Percentiles rank a stretch among this genome's conserved stretches.
Evolutionary conservation across 495 filamentous ascomycete genomes (phyloP).

Genomic region (Acidomyces sp.): DNA sequence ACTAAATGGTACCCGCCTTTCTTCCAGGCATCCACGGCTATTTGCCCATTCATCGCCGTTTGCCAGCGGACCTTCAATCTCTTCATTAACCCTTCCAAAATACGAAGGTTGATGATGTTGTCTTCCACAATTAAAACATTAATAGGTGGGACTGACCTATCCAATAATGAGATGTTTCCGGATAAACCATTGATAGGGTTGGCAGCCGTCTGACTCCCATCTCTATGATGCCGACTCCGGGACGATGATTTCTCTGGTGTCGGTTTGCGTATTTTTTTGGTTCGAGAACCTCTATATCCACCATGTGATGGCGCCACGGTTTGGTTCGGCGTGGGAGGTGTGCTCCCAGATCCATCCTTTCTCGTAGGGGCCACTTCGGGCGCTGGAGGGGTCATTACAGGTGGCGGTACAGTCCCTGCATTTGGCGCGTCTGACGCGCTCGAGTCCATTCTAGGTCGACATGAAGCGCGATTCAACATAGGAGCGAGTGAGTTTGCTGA

Average conservation of each 20-base stretch:
- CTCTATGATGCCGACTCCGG: slow-evolving; percentile 22
- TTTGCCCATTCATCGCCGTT: slow-evolving; percentile 84
- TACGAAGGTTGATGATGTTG: slow-evolving; percentile 89
- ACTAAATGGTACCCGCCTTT: slow-evolving; percentile 93
- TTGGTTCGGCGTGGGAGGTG: slow-evolving; percentile 39
- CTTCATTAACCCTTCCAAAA: slow-evolving; percentile 93
- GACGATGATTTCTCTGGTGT: slow-evolving; percentile 29
- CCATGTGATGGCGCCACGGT: neutral
- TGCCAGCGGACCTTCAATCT: slow-evolving; percentile 95
- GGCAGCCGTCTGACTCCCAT: slow-evolving; percentile 30
- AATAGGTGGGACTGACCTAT: slow-evolving; percentile 82
- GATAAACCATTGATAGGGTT: neutral
- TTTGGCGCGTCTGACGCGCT: slow-evolving; percentile 24
- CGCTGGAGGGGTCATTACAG: slow-evolving; percentile 45
- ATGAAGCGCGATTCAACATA: slow-evolving; percentile 8
- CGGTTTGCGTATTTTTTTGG: slow-evolving; percentile 28
- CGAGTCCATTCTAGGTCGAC: slow-evolving; percentile 26
- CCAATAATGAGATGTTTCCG: slow-evolving; percentile 45
- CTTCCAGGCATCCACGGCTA: slow-evolving; percentile 87
- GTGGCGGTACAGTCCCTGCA: slow-evolving; percentile 32
- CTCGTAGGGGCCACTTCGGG: slow-evolving; percentile 29
- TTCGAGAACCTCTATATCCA: slow-evolving; percentile 36
- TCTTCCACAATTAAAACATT: slow-evolving; percentile 97
- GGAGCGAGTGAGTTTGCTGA: slow-evolving; percentile 10
- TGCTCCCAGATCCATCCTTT: slow-evolving; percentile 31